phyloP scores from a whole-genome alignment of 305 asterid genomes.

The Fraxinus velutina region DNA sequence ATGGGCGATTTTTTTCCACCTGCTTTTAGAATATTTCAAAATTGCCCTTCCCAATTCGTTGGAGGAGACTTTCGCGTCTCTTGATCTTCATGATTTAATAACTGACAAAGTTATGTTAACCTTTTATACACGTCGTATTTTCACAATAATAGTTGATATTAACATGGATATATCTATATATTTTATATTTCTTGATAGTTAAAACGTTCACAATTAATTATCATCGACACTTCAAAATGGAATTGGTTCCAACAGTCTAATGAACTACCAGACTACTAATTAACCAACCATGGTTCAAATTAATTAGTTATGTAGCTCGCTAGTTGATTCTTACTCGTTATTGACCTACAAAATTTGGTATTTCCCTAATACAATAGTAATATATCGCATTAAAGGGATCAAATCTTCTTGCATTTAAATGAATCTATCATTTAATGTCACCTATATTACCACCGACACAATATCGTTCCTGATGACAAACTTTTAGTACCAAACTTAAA shows the following conservation, averaged over 20 bases:
- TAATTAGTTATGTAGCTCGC: background rate
- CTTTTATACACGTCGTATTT: background rate
- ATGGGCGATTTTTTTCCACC: background rate
- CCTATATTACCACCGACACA: background rate
- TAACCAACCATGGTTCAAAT: background rate
- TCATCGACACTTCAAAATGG: background rate
- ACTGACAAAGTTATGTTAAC: background rate
- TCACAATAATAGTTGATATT: background rate
- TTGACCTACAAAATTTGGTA: background rate
- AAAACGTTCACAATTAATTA: background rate
- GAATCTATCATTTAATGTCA: background rate
- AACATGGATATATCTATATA: background rate
- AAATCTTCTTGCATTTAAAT: background rate
- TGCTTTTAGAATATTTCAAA: background rate
- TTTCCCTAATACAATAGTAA: background rate
- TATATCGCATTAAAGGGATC: background rate
- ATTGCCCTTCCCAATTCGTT: background rate
- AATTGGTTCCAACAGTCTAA: background rate
- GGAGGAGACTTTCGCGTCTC: background rate
- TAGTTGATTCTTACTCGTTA: background rate
- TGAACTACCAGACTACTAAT: background rate
- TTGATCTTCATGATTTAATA: background rate
- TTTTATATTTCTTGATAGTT: background rate
- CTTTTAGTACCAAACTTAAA: background rate
- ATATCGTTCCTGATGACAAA: background rate